These are phyloP conservation scores for Nadsonia commutata DNA, from an alignment of 1,139 yeast genomes.

Conservation along the genomic window DNA sequence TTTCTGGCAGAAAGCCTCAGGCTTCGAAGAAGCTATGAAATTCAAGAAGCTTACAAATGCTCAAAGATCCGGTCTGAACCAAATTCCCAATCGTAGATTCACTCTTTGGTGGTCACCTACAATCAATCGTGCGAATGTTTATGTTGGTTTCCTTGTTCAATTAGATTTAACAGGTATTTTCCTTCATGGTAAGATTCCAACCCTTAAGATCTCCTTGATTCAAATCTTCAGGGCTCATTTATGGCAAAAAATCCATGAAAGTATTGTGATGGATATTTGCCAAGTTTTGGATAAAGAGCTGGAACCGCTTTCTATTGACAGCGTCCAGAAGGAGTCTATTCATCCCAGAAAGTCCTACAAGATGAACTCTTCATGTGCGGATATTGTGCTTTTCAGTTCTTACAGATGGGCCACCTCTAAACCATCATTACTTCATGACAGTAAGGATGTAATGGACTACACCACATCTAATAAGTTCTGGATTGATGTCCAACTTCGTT, in stretches of 20 bases:
- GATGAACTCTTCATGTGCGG: conserved; percentile 94
- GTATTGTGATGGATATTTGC: conserved; percentile 83
- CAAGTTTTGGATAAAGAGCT: conserved; percentile 84
- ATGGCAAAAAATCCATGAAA: conserved; percentile 98
- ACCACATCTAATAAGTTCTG: conserved; percentile 62
- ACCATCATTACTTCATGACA: conserved; percentile 57
- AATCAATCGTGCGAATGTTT: conserved; percentile 92
- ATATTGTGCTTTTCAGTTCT: conserved; percentile 60
- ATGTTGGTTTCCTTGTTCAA: conserved; percentile 94
- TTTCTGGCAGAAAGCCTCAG: conserved; percentile 96
- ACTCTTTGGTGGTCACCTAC: conserved; percentile 99
- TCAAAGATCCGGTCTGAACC: conserved; percentile 92
- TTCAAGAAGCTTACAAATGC: conserved; percentile 93
- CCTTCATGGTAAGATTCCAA: conserved; percentile 94
- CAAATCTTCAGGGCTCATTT: conserved; percentile 96
- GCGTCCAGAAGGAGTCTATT: conserved; percentile 79
- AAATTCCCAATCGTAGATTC: conserved; percentile 93
- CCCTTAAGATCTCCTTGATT: conserved; percentile 83
- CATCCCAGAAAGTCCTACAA: conserved; percentile 96
- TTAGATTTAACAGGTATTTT: conserved; percentile 93
- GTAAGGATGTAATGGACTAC: conserved; percentile 25
- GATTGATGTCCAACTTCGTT: conserved; percentile 89
- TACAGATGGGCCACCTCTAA: conserved; percentile 74
- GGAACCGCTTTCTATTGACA: conserved; percentile 69
- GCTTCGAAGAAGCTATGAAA: conserved; percentile 91